Evolutionary conservation across 139 green algal species (phyloP).

Genomic region (Monoraphidium neglectum): DNA sequence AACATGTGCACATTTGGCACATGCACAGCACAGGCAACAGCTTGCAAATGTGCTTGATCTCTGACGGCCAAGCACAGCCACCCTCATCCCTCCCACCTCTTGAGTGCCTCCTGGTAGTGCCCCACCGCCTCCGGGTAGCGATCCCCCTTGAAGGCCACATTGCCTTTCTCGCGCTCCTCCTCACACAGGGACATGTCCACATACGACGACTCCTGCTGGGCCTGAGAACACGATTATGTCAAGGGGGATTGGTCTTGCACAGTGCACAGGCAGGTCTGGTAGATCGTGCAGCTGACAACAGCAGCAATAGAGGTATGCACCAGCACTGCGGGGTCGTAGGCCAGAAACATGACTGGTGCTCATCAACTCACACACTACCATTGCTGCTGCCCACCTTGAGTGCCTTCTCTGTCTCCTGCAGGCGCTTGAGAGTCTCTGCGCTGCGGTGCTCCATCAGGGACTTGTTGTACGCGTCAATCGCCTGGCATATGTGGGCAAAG

Average conservation of each 20-base stretch:
- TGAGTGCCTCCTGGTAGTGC: slow-evolving; percentile 97
- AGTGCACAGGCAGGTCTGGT: too few relatives aligned
- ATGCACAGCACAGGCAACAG: too few relatives aligned
- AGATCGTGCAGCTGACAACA: too few relatives aligned
- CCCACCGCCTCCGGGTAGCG: slow-evolving; percentile 91
- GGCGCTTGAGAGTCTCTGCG: slow-evolving; percentile 93
- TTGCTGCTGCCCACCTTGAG: slow-evolving; percentile 39
- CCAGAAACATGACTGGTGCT: not conserved
- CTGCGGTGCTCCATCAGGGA: slow-evolving; percentile 94
- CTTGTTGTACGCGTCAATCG: slow-evolving; percentile 88
- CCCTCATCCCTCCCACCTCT: slow-evolving; percentile 38
- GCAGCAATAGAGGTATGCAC: too few relatives aligned
- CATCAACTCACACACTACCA: too few relatives aligned
- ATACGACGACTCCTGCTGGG: slow-evolving; percentile 80
- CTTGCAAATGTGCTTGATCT: too few relatives aligned
- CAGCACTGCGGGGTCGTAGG: not conserved
- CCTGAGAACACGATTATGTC: too few relatives aligned
- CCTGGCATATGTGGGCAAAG: too few relatives aligned
- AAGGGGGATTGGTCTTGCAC: too few relatives aligned
- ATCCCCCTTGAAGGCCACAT: slow-evolving; percentile 92
- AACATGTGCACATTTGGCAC: too few relatives aligned
- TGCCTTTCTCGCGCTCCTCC: slow-evolving; percentile 90
- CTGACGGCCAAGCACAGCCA: too few relatives aligned
- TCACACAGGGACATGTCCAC: slow-evolving; percentile 79
- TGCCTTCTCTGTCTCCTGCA: slow-evolving; percentile 90